Evolutionary conservation across 345 rosid species (phyloP).

Genomic region (Zanthoxylum bungeanum): DNA sequence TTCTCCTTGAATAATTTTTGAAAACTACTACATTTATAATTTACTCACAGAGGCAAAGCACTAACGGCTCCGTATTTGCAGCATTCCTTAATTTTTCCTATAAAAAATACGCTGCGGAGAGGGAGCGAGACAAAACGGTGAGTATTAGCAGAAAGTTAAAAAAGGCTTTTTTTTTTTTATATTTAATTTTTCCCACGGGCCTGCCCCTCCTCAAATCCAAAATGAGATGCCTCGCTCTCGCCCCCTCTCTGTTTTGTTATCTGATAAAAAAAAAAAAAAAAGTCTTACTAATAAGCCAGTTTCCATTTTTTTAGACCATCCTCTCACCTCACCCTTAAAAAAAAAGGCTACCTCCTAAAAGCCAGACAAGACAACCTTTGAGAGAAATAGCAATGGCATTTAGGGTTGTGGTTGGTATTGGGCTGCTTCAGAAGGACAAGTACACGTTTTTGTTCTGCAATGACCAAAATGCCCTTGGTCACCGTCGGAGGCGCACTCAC

Average conservation of each 20-base stretch:
- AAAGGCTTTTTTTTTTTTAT: conserved; percentile 39
- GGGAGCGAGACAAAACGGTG: conserved; percentile 36
- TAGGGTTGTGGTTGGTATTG: no score
- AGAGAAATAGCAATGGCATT: no score
- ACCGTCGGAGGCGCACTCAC: conserved; percentile 24
- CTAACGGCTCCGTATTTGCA: neutral
- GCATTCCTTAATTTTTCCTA: no score
- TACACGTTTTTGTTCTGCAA: conserved; percentile 2
- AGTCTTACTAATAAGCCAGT: no score
- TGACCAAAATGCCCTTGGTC: conserved; percentile 36
- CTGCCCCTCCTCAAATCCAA: conserved; percentile 8
- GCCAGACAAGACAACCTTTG: conserved; percentile 23
- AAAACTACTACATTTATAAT: no score
- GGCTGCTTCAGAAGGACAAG: neutral
- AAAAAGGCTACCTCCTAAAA: neutral
- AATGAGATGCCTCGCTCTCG: conserved; percentile 4
- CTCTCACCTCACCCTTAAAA: neutral
- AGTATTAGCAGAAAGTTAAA: conserved; percentile 27
- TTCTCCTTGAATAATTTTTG: no score
- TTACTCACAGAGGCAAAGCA: no score
- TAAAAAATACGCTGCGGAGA: no score
- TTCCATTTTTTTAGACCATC: conserved; percentile 15
- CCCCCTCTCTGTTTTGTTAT: no score
- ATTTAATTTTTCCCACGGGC: no score
- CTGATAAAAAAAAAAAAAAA: no score